A percentile compares a stretch with the other conserved stretches of the same genome.
Conservation (phyloP, 257 asterid genomes). For the Forsythia suspensa region DNA sequence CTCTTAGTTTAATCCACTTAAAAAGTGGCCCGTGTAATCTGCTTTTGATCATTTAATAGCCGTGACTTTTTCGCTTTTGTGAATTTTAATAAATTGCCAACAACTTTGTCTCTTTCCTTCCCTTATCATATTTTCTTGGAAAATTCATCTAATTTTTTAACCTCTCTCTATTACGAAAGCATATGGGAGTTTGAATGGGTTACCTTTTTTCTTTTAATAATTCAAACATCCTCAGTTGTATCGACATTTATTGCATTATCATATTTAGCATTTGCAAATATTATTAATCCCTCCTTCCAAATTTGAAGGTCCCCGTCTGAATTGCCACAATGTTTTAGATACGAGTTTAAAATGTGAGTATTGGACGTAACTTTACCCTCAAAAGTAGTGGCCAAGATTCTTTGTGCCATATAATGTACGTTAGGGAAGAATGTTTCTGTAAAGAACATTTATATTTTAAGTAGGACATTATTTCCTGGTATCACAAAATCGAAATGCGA, state of each 20-base stretch:
- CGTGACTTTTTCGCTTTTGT: neutral
- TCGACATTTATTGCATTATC: neutral
- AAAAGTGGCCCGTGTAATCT: slow-evolving; percentile 14
- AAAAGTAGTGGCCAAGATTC: neutral
- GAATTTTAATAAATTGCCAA: neutral
- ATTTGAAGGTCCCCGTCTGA: neutral
- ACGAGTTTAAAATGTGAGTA: neutral
- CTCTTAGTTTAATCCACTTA: neutral
- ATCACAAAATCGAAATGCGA: neutral
- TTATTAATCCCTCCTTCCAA: neutral
- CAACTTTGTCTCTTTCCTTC: neutral
- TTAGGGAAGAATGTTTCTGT: neutral
- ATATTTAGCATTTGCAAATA: neutral
- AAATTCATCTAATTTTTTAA: neutral
- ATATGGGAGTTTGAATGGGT: neutral
- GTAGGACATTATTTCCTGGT: neutral
- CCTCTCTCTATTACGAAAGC: neutral
- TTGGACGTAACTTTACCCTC: neutral
- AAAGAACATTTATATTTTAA: neutral
- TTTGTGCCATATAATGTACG: neutral
- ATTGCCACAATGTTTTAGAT: neutral
- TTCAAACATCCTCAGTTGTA: neutral
- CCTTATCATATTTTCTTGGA: neutral
- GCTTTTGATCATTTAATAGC: neutral
- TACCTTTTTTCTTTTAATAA: neutral